A percentile compares a stretch with the other conserved stretches of the same genome.
phyloP scores from a whole-genome alignment of 805 yeast genomes.

The Kuraishia hungarica region DNA sequence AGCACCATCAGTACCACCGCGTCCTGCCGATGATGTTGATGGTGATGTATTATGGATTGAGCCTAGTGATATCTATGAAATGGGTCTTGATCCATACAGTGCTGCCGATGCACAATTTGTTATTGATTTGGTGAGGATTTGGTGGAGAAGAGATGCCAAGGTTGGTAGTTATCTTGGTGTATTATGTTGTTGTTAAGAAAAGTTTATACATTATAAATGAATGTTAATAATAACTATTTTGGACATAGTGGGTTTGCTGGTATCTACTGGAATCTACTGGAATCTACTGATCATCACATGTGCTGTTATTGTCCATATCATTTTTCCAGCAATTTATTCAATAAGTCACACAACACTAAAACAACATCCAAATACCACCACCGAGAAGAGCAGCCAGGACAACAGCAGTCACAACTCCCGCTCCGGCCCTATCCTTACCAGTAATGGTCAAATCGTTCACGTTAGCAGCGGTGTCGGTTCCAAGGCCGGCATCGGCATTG shows the following conservation, averaged over 20 bases:
- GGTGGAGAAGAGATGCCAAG: background rate
- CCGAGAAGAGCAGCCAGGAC: constrained; percentile 53
- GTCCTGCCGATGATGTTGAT: constrained; percentile 3
- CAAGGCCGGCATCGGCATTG: constrained; percentile 59
- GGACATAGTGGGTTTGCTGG: too few relatives aligned
- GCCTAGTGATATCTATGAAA: constrained; percentile 38
- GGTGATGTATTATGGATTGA: constrained; percentile 20
- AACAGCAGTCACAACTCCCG: constrained; percentile 78
- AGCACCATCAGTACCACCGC: too few relatives aligned
- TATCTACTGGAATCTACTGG: too few relatives aligned
- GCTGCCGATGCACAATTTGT: constrained; percentile 35
- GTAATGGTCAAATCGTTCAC: constrained; percentile 38
- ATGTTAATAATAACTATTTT: too few relatives aligned
- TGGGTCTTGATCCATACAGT: constrained; percentile 53
- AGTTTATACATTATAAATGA: background rate
- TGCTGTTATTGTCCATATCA: background rate
- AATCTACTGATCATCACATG: too few relatives aligned
- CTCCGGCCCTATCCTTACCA: constrained; percentile 74
- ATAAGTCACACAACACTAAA: constrained; percentile 8
- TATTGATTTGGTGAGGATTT: constrained; percentile 22
- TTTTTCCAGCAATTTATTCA: too few relatives aligned
- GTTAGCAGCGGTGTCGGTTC: constrained; percentile 13
- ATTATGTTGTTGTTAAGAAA: constrained; percentile 1
- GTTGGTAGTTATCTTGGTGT: constrained; percentile 1
- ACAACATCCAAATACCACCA: constrained; percentile 70